Base-by-base conservation (phyloP, 2,329 filamentous ascomycete species). In the Metarhizium brunneum region DNA sequence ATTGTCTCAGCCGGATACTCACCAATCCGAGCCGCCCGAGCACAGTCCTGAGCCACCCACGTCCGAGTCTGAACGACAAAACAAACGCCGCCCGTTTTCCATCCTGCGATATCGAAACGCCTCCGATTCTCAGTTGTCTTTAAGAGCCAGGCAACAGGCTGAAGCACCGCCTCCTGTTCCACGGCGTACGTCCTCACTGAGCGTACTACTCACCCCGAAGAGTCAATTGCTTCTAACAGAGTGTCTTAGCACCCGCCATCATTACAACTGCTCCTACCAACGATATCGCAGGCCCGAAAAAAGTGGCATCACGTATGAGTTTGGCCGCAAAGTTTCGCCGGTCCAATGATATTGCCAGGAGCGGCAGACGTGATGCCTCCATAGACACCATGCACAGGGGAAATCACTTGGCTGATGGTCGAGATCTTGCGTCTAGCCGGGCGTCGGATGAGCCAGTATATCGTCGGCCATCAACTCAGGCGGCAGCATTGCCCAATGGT, bases 231-330 rank as follows among this genome's bases (percentile, higher is more conserved):
- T 43, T 30, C 45, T 48, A 30, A 48, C 45, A 52, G 29, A 5
- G 32, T 47, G 62, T 55, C 59, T 49, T 63, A 86, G 83, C 83
- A 59, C 83, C 83, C 50, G 77, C 82, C 62, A 97, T 97, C 67
- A 94, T 97, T 69, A 96, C 88, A 52, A 97, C 92, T 11, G 89
- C 92, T 16, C 92, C 94, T 10, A 94, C 91, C 8, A 81, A 85
- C 61, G 81, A 87, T 53, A 67, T 83, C 20, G 76, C 76, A 40
- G 62, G 68, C 52, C 68, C 76, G 58, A 79, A 76, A 51, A 85
- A 81, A 67, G 83, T 80, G 61, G 69, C 76, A 45, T 78, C 81
- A 36, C 76, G 81, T 45, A 73, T 83, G 58, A 79, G 75, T 62
- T 70, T 85, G 20, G 73, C 78, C 29, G 71, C 75, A 54, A 77